Base-by-base conservation (phyloP, 192 early-diverging fungal genomes). In the Linderina pennispora region DNA sequence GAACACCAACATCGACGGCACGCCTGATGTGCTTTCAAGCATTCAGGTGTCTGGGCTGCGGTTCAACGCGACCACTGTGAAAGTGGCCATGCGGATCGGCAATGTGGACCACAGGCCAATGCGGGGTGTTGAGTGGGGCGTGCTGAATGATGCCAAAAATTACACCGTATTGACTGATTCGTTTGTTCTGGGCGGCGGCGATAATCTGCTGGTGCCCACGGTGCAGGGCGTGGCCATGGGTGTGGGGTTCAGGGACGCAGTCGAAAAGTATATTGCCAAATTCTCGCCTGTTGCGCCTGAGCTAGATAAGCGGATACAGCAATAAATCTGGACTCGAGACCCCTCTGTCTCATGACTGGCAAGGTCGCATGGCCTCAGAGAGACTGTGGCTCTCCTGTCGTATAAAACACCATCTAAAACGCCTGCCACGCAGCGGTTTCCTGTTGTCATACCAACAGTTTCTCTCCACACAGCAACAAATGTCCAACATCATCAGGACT, bases 141-240 rank as follows among this genome's bases (percentile, higher is more conserved):
- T 58, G 9, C 23, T 81, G 38, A 74, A 77, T 40, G 44, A 66
- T 8, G 37, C 32, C 2, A 47, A 50, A 8, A 43, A 36, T 13
- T 88, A 88, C 51, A 49, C 48, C 36, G 45, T 82, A 1, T 33
- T 73, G 26, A 76, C 77, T 3, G 50, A 76, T 4, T 72, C 78
- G 41, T 90, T 85, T 71, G n/a, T 84, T 1, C 43, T 76, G 8
- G 53, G 19, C 2, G 84, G 84, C 25, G 85, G 88, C 19, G 88
- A 86, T 54, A 59, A 66, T 11, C 51, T 85, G n/a, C 23, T 83
- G 3, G 50, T 23, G 0, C 8, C 19, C 13, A 41, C 23, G 8
- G 24, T 43, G 6, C 15, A 20, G 3, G 25, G 40, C 11, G 11
- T 11, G 6, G 28, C 11, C 6, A 46, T 62, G 8, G 22, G 40